Percentiles rank a stretch among this genome's conserved stretches.
Conservation (phyloP, 306 rosid species). For the Rosa persica region DNA sequence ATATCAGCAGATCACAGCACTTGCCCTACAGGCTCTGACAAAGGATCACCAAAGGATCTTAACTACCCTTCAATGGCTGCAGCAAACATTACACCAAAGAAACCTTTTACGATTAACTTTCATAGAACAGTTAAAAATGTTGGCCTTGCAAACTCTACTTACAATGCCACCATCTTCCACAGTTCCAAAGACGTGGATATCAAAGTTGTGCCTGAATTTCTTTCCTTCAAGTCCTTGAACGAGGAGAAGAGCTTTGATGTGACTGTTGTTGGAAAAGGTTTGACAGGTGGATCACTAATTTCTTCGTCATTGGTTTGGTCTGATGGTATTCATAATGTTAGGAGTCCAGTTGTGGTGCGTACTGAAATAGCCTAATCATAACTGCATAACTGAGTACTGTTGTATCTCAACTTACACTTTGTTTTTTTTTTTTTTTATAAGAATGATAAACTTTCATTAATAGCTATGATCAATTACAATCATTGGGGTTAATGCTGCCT, state of each 20-base stretch:
- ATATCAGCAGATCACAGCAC: neutral
- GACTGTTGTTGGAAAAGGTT: constrained; percentile 15
- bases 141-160: constrained; percentile 30
- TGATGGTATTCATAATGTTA: constrained; percentile 32
- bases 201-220: constrained; percentile 27
- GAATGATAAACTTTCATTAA: neutral
- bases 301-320: constrained; percentile 35
- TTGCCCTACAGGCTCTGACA: neutral
- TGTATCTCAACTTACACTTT: neutral
- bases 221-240: constrained; percentile 30
- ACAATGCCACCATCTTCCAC: constrained; percentile 16
- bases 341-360: constrained; percentile 27
- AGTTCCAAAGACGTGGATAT: constrained; percentile 7
- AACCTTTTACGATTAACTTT: neutral
- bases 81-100: neutral
- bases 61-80: constrained; percentile 26
- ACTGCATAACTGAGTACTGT: neutral
- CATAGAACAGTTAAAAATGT: constrained; percentile 35
- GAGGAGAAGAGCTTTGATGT: constrained; percentile 38
- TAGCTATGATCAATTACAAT: no score
- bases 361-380: neutral
- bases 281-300: neutral
- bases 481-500: no score
- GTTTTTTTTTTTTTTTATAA: no score
- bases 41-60: constrained; percentile 14